Base-by-base conservation (phyloP, 148 eudicot species). In the Chenopodium quinoa region DNA sequence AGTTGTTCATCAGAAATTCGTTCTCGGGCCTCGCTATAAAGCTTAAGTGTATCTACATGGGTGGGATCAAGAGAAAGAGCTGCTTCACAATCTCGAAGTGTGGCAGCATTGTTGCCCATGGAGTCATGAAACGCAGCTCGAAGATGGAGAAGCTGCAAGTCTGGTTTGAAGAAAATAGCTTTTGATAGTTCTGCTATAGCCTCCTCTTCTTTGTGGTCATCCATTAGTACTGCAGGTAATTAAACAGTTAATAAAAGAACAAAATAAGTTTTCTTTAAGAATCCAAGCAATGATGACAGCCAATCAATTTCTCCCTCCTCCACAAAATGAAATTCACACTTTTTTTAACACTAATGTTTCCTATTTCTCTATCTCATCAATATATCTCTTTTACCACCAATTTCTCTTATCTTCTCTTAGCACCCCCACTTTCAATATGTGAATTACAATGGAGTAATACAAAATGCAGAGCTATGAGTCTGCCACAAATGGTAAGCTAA, bases 101-200 rank as follows among this genome's bases (percentile, higher is more conserved):
- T 86, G 73, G 88, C 84, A 37, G 84, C 52, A 19, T 56, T 22
- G 80, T 87, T 86, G 48, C 94, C 90, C 87, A 91, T 88, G 12
- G 92, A 89, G 56, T 90, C 94, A 4, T 90, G 90, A 83, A 91
- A 91, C 75, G 94, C 92, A 63, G 94, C 94, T 78, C 94, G 87
- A 20, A 91, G 94, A 88, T 91, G 92, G 66, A 91, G 87, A 40
- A 91, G 90, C 76, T 90, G 94, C 85, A 90, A 80, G 80, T 91
- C 94, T 2, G 91, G 92, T 82, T 88, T 91, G 85, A 91, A 91
- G 81, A 89, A 83, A 81, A 91, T 89, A 82, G 92, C 92, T 67
- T 72, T 88, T 65, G 94, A 85, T 34, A 91, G 91, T 83, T 90
- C 94, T 48, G 78, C 79, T 19, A 91, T 89, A 68, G 94, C 94